phyloP scores from a whole-genome alignment of 306 rosid genomes.

The Prunus davidiana region DNA sequence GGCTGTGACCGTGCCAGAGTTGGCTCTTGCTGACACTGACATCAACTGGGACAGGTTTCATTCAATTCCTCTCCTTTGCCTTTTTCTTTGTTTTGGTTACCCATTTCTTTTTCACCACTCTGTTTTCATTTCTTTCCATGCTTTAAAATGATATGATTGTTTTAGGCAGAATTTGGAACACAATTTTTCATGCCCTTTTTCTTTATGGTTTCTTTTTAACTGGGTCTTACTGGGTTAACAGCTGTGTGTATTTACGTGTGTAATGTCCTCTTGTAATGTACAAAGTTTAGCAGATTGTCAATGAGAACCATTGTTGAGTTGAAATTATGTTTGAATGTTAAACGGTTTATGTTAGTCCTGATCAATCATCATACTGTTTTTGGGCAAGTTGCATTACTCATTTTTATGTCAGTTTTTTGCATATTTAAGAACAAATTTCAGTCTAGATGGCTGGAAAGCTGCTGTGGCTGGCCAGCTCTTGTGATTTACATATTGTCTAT shows the following conservation, averaged over 20 bases:
- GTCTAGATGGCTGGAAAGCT: neutral
- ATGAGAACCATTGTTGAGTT: neutral
- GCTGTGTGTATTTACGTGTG: neutral
- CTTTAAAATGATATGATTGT: neutral
- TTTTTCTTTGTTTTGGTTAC: neutral
- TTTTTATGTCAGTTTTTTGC: neutral
- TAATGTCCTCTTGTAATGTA: neutral
- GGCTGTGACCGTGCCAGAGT: constrained; percentile 35
- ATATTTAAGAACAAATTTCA: neutral
- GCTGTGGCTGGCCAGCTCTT: neutral
- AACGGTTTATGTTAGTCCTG: neutral
- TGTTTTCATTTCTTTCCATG: neutral
- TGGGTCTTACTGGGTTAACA: neutral
- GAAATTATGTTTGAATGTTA: neutral
- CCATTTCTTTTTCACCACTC: no score
- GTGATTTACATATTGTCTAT: neutral
- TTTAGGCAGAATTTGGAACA: neutral
- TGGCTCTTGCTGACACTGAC: constrained; percentile 68
- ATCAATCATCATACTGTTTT: neutral
- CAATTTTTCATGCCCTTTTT: neutral
- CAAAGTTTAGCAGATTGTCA: neutral
- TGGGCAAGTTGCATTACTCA: neutral
- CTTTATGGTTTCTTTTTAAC: neutral
- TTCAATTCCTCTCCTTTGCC: neutral
- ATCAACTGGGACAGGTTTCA: constrained; percentile 80